Evolutionary conservation across 352 stramenopile genomes (phyloP).

Genomic region (Ochromonadaceae sp.): DNA sequence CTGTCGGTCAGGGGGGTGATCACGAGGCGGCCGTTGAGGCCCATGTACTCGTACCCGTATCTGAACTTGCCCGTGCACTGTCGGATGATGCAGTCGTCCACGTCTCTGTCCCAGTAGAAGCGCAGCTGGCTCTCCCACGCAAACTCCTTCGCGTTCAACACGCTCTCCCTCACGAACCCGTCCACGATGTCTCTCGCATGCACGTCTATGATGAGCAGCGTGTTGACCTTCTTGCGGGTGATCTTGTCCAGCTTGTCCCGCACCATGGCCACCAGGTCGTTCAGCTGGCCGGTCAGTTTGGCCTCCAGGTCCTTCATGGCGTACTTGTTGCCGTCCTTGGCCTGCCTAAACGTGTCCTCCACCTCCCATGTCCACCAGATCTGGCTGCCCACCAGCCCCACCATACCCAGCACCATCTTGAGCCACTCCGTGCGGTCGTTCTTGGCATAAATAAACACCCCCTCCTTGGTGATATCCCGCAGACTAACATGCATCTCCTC

Average conservation of each 20-base stretch:
- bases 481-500: conserved; percentile 76
- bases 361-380: conserved; percentile 79
- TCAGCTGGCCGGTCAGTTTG: conserved; percentile 63
- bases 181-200: conserved; percentile 81
- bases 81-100: conserved; percentile 65
- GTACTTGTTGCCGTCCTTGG: conserved; percentile 71
- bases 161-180: conserved; percentile 66
- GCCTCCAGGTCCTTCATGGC: conserved; percentile 69
- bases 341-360: conserved; percentile 62
- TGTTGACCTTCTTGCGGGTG: conserved; percentile 63
- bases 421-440: conserved; percentile 70
- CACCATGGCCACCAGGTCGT: conserved; percentile 79
- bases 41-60: conserved; percentile 92
- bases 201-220: conserved; percentile 84
- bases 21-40: conserved; percentile 81
- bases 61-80: conserved; percentile 65
- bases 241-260: conserved; percentile 63
- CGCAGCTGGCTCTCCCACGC: conserved; percentile 73
- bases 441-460: conserved; percentile 65
- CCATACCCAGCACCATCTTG: conserved; percentile 75
- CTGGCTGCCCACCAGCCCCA: conserved; percentile 73
- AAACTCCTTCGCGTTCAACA: conserved; percentile 70
- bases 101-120: conserved; percentile 84
- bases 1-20: conserved; percentile 88
- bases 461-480: conserved; percentile 59